Evolutionary conservation across 495 filamentous ascomycete genomes (phyloP), one percentile per base, ranked within the genome.

Genomic region (Aspergillus biplanus): DNA sequence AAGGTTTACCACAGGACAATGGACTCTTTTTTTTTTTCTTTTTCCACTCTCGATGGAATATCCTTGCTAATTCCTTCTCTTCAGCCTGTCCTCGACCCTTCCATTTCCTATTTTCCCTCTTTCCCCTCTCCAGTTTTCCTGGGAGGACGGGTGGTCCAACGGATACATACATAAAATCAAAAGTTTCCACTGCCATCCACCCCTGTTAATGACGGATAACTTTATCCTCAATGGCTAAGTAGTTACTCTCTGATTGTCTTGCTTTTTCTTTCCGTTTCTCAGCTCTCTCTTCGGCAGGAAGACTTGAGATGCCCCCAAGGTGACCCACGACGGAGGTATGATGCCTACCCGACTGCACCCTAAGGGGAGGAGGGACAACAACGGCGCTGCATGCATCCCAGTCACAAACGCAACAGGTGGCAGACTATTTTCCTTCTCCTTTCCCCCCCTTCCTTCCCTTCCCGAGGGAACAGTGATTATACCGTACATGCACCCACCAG

Each of bases 341-440:
- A 27, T 27, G 21, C 47, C 34, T 54, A 55, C 52, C 59, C 46
- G 42, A 47, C 44, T 11, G 16, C 52, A 62, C 56, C 59, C 31
- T 56, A n/a, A 31, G 31, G 39, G 16, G 52, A 37, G 48, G 62
- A 59, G 48, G 56, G 56, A 54, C 55, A 64, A 54, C 62, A 59
- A 64, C 62, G 57, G 56, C 32, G 57, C 62, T 64, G 62, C 57
- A 59, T 64, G 56, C 57, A 59, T 64, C 59, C 59, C 59, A 56
- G 59, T 62, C 59, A 46, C 62, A 64, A 59, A 59, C 62, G 50
- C 54, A 62, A 64, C 62, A 53, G 16, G 13, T 52, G 47, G 52
- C 35, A 55, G 31, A 33, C 35, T 44, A 60, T 64, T 64, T 65
- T 49, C 52, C 62, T 55, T 50, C 55, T 61, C 33, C 27, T 54